These are phyloP conservation scores for Lachnellula arida DNA, from an alignment of 2,329 filamentous ascomycete genomes.

Conservation along the genomic window DNA sequence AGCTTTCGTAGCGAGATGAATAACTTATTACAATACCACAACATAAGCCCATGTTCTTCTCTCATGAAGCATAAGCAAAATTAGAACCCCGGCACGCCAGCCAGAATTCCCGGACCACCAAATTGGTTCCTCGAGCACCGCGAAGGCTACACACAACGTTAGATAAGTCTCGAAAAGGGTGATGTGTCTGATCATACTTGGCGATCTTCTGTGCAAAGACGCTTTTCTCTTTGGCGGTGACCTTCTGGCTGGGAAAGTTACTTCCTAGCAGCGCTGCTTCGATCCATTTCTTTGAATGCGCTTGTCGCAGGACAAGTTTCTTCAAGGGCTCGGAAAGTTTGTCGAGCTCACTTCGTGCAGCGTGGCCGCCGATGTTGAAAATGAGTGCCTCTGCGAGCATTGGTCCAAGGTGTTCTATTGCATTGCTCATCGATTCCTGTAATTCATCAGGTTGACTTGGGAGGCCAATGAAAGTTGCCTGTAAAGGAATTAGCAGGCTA, in stretches of 20 bases:
- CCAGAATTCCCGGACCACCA: slow-evolving; percentile 69
- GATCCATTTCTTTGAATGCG: slow-evolving; percentile 56
- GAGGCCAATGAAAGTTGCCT: slow-evolving; percentile 51
- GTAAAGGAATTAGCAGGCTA: not conserved
- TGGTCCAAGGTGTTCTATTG: slow-evolving; percentile 57
- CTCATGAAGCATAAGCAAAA: slow-evolving; percentile 55
- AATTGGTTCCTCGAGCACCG: slow-evolving; percentile 59
- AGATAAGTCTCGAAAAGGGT: not conserved
- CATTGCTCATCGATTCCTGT: slow-evolving; percentile 42
- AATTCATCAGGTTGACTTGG: slow-evolving; percentile 32
- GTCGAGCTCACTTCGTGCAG: slow-evolving; percentile 67
- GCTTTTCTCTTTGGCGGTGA: slow-evolving; percentile 54
- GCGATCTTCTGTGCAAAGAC: slow-evolving; percentile 63
- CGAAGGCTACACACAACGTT: slow-evolving; percentile 45
- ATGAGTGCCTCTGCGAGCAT: slow-evolving; percentile 55
- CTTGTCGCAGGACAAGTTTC: slow-evolving; percentile 56
- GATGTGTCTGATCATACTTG: slow-evolving; percentile 41
- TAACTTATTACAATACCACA: not conserved
- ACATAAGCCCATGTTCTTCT: not conserved
- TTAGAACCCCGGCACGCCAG: slow-evolving; percentile 56
- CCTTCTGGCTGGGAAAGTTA: slow-evolving; percentile 51
- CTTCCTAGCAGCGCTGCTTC: slow-evolving; percentile 50
- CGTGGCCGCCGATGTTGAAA: slow-evolving; percentile 63
- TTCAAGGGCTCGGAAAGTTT: slow-evolving; percentile 66
- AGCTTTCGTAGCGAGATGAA: too few species aligned